Conservation (phyloP, 2,329 filamentous ascomycete species). For the Trichoderma sp. region DNA sequence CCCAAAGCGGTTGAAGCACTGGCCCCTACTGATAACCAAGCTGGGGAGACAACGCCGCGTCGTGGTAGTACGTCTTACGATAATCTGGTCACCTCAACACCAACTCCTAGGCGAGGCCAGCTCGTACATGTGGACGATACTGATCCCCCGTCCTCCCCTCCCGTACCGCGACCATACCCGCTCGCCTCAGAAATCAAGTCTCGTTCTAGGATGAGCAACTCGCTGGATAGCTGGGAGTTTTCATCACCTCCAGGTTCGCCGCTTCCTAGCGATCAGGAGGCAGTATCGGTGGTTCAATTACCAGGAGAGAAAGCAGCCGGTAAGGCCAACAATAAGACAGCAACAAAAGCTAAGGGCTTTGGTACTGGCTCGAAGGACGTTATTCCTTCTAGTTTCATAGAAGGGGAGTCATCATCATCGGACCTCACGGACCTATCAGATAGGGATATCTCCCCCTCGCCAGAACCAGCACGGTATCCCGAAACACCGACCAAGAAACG, state of each 20-base stretch:
- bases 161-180: constrained; percentile 54
- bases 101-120: constrained; percentile 60
- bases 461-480: constrained; percentile 12
- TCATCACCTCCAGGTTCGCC: constrained; percentile 61
- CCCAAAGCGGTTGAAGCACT: constrained; percentile 22
- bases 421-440: constrained; percentile 20
- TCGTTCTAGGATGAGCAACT: constrained; percentile 41
- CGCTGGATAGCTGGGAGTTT: constrained; percentile 52
- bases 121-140: constrained; percentile 49
- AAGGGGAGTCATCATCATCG: background rate
- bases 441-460: background rate
- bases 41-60: constrained; percentile 49
- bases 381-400: constrained; percentile 34
- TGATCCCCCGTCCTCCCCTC: constrained; percentile 61
- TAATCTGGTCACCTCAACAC: constrained; percentile 60
- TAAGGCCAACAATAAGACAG: constrained; percentile 24
- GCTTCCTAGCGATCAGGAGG: constrained; percentile 33
- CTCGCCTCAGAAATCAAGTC: constrained; percentile 55
- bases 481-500: constrained; percentile 26
- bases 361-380: constrained; percentile 25
- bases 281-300: constrained; percentile 23
- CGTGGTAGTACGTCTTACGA: constrained; percentile 44
- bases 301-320: constrained; percentile 22
- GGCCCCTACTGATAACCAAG: constrained; percentile 24
- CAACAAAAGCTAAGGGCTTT: background rate